These are phyloP conservation scores for Backusella mclennaniae DNA, from an alignment of 192 early-diverging fungal genomes.

Conservation along the genomic window DNA sequence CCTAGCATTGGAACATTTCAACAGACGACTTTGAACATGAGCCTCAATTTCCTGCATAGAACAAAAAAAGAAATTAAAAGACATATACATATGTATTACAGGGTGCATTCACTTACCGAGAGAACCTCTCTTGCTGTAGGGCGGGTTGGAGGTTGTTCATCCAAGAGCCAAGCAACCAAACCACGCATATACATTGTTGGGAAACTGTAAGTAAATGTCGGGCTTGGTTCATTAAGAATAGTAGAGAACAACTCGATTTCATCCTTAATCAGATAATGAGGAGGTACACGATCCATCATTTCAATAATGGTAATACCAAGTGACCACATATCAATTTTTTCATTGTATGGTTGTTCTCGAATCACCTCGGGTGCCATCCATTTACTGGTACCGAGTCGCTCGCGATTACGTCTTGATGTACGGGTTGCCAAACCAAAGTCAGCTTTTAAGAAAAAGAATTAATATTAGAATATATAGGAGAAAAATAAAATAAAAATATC, in stretches of 20 bases:
- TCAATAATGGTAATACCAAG: conserved; percentile 47
- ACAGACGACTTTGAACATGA: conserved; percentile 30
- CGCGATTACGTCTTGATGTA: conserved; percentile 30
- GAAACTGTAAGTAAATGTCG: conserved; percentile 36
- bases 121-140: conserved; percentile 33
- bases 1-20: conserved; percentile 21
- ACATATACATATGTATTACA: background rate
- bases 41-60: conserved; percentile 35
- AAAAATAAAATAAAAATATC: background rate
- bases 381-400: conserved; percentile 39
- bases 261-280: conserved; percentile 40
- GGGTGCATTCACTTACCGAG: conserved; percentile 24
- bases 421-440: conserved; percentile 40
- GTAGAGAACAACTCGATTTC: conserved; percentile 33
- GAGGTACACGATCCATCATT: conserved; percentile 47
- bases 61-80: background rate
- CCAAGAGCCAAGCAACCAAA: conserved; percentile 37
- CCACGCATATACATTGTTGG: conserved; percentile 40
- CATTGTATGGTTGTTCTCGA: conserved; percentile 40
- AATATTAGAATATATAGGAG: background rate
- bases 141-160: conserved; percentile 28
- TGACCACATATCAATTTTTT: conserved; percentile 52
- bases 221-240: conserved; percentile 30
- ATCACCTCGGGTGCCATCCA: conserved; percentile 54
- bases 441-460: conserved; percentile 20